phyloP scores from a whole-genome alignment of 257 asterid species.

The Rhazya stricta region DNA sequence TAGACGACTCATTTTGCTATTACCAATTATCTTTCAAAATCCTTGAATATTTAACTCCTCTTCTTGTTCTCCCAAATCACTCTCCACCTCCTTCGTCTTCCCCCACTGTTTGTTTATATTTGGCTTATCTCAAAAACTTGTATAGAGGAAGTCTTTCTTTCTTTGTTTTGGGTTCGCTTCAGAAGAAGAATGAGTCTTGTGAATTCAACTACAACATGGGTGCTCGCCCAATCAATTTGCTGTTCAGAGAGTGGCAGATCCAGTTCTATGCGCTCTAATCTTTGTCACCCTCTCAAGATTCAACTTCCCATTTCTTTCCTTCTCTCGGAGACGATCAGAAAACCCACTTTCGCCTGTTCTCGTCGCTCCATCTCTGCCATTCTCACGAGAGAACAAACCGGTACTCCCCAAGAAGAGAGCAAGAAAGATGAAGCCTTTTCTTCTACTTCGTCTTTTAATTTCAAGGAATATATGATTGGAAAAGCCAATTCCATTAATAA shows the following conservation, averaged over 20 bases:
- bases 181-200: slow-evolving; percentile 27
- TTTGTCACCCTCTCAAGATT: slow-evolving; percentile 22
- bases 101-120: neutral
- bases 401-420: slow-evolving; percentile 12
- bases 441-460: slow-evolving; percentile 22
- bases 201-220: slow-evolving; percentile 28
- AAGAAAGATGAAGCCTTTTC: neutral
- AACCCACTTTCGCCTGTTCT: slow-evolving; percentile 13
- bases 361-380: slow-evolving; percentile 22
- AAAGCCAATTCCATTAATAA: slow-evolving; percentile 41
- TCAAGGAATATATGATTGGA: slow-evolving; percentile 36
- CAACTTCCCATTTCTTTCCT: slow-evolving; percentile 17
- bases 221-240: slow-evolving; percentile 15
- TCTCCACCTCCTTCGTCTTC: neutral
- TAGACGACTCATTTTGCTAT: neutral
- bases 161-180: neutral
- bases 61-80: neutral
- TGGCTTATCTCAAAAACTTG: neutral
- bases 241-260: slow-evolving; percentile 14
- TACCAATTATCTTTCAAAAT: neutral
- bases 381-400: slow-evolving; percentile 27
- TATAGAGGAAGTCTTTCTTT: neutral
- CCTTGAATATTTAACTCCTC: neutral
- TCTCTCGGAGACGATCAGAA: slow-evolving; percentile 12
- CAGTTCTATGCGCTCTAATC: slow-evolving; percentile 16